Evolutionary conservation across 176 grass and related monocot genomes (phyloP), one percentile per base, ranked within the genome.

Genomic region (Dendrocalamus sinicus): DNA sequence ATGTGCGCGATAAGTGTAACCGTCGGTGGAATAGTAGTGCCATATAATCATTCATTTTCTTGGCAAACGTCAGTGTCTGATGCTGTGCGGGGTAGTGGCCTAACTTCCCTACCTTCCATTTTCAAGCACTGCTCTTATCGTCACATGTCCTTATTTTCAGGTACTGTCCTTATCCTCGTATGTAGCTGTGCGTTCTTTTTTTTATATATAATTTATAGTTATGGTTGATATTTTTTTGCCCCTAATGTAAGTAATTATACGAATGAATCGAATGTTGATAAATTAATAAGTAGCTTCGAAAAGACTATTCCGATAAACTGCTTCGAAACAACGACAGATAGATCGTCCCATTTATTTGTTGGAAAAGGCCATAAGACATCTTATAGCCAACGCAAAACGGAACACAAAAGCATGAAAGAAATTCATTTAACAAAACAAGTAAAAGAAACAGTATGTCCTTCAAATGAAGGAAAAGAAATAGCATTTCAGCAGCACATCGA

Each of bases 241-340:
- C 37, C 4, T 39, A 39, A 5, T 4, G 2, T 2, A 5, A 39
- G 37, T 5, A 0, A 0, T 39, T 39, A 39, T 39, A 5, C 0
- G 4, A 39, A 39, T 39, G 3, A 39, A 5, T 39, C 0, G 4
- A 39, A 39, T 39, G 0, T 39, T 1, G 4, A 39, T 39, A 39
- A 39, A 39, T 4, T 5, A 35, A 35, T 35, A 35, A 35, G 3
- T 0, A 0, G 3, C 3, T 35, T 35, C 32, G 2, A 5, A 39
- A 5, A 39, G 4, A 5, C 4, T 39, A 0, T 39, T 39, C 37
- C 0, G 4, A 39, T 39, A 39, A 39, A 39, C 4, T 39, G 4
- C 0, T 39, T 39, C 0, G 0, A 39, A 39, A 39, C 4, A 5
- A 39, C 0, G 4, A 39, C 0, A 5, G 0, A 39, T 5, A 39